These are phyloP conservation scores for Penicillium sp. DNA, from an alignment of 2,329 filamentous ascomycete genomes.

Conservation along the genomic window DNA sequence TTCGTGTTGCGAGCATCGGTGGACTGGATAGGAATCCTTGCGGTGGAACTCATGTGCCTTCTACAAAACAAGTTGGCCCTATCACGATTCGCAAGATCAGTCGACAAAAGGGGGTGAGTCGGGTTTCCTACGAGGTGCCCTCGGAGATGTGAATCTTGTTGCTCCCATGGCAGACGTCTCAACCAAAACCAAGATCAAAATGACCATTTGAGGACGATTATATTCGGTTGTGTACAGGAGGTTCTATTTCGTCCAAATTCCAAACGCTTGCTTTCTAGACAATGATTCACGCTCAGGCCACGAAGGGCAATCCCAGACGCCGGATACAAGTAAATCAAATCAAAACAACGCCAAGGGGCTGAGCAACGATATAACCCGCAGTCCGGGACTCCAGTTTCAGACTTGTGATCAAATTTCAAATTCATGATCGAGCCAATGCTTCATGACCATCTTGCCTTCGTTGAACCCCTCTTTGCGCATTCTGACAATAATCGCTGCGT, in stretches of 20 bases:
- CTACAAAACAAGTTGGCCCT: constrained; percentile 19
- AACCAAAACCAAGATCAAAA: too few relatives aligned
- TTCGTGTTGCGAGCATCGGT: constrained; percentile 25
- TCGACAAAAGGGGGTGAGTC: constrained; percentile 25
- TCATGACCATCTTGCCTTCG: constrained; percentile 71
- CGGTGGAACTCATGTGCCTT: constrained; percentile 26
- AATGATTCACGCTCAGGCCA: too few relatives aligned
- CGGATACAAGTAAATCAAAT: too few relatives aligned
- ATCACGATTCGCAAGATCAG: constrained; percentile 26
- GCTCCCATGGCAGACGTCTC: not conserved
- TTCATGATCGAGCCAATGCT: constrained; percentile 72
- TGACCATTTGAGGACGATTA: too few relatives aligned
- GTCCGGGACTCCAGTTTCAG: too few relatives aligned
- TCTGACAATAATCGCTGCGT: constrained; percentile 85
- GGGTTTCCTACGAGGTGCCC: constrained; percentile 24
- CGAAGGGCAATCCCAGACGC: too few relatives aligned
- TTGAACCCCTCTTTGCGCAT: constrained; percentile 59
- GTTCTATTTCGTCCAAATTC: too few relatives aligned
- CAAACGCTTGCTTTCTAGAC: too few relatives aligned
- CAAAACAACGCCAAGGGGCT: too few relatives aligned
- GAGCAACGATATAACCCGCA: too few relatives aligned
- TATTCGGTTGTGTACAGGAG: too few relatives aligned
- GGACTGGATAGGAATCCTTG: constrained; percentile 27
- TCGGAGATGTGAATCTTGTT: not conserved
- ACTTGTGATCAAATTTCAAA: constrained; percentile 54